Evolutionary conservation across 257 asterid genomes (phyloP).

Genomic region (Fraxinus pennsylvanica): DNA sequence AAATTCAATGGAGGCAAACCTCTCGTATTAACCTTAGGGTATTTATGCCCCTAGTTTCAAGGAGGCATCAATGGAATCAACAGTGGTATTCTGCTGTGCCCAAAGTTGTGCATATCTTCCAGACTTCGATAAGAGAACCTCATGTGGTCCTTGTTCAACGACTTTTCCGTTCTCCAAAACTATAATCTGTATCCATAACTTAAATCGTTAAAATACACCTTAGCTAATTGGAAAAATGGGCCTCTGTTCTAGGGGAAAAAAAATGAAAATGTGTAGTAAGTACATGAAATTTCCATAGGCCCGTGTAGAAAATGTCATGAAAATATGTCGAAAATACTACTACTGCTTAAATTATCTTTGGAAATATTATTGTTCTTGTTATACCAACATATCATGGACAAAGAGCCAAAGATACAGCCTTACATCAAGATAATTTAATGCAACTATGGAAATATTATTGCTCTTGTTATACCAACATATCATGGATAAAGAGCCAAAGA

Average conservation of each 20-base stretch:
- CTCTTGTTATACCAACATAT: background rate
- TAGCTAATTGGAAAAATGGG: background rate
- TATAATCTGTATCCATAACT: constrained; percentile 54
- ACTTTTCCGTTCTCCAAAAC: constrained; percentile 93
- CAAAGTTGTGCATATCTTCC: constrained; percentile 96
- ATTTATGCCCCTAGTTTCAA: constrained; percentile 58
- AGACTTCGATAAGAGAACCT: constrained; percentile 64
- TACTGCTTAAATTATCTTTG: background rate
- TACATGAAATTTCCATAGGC: background rate
- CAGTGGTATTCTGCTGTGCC: constrained; percentile 81
- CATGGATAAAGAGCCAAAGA: background rate
- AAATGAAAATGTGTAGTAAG: background rate
- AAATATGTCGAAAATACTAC: background rate
- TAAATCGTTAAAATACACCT: background rate
- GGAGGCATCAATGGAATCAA: constrained; percentile 76
- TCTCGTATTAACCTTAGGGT: background rate
- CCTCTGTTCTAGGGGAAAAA: no score
- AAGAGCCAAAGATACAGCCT: background rate
- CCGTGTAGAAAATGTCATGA: background rate
- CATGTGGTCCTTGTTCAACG: constrained; percentile 96
- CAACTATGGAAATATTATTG: no score
- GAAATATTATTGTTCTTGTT: background rate
- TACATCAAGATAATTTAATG: background rate
- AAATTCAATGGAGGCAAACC: background rate
- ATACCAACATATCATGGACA: background rate